Evolutionary conservation across 768 basidiomycete genomes (phyloP), one percentile per base, ranked within the genome.

Genomic region (Multifurca ochricompacta): DNA sequence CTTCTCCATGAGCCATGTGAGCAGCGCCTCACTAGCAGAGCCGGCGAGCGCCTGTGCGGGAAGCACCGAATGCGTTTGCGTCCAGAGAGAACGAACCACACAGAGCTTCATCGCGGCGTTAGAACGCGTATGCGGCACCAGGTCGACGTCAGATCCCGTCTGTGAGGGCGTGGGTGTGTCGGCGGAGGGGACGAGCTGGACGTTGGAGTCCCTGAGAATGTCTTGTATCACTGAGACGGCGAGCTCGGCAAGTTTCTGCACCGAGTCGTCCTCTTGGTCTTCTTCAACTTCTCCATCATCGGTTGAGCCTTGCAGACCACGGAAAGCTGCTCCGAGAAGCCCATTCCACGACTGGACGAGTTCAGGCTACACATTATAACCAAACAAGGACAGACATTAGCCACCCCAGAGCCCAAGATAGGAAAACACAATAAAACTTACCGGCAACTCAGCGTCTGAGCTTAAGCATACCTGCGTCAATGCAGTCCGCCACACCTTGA

Each of bases 11-110:
- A 90, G 70, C 60, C 70, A 74, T 6, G 61, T 67, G 6, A 85
- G 67, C 2, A 90, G 61, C 27, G 65, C 68, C 19, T 59, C 57
- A 55, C 74, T 70, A 1, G 73, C 78, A 1, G 77, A 74, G 8
- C 65, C 65, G 7, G 67, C 66, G 32, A 85, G 71, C 16, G 72
- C 64, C 7, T 68, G 54, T 3, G 62, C 58, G 0, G 80, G 74
- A 58, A 84, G 71, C 7, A 71, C 64, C 3, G 64, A 65, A 31
- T 72, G 73, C 48, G 77, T 69, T 37, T 68, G 66, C 1, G 65
- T 61, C 85, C 85, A 87, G 32, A 88, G 73, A n/a, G 75, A 72
- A 21, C 75, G 75, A 8, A 80, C 71, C 18, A 85, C 66, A 4
- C 68, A 69, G n/a, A 89, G 65, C 64, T 82, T 87, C 48, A 85